These are phyloP conservation scores for Suhomyces yuchorum DNA, from an alignment of 1,139 yeast genomes.

Conservation along the genomic window DNA sequence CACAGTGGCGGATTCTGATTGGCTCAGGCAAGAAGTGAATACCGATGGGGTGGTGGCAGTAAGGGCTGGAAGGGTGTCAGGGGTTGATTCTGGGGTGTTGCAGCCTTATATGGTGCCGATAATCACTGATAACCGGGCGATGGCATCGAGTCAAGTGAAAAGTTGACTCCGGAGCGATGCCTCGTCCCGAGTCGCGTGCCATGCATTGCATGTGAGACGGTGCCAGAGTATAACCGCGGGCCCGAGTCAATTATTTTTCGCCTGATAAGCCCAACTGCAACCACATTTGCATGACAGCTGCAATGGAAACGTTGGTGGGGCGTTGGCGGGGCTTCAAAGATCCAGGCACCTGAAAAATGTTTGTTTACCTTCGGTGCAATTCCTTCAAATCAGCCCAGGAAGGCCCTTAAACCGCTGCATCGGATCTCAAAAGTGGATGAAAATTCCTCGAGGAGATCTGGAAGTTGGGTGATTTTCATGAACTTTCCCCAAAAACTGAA, in stretches of 20 bases:
- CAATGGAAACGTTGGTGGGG: not conserved
- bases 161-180: slow-evolving; percentile 5
- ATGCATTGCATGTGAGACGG: not conserved
- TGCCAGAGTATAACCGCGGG: not conserved
- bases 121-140: not conserved
- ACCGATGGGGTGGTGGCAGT: not conserved
- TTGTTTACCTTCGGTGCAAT: too few species aligned
- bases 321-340: not conserved
- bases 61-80: not conserved
- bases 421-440: too few species aligned
- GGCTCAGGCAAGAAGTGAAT: slow-evolving; percentile 1
- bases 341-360: not conserved
- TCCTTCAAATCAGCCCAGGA: too few species aligned
- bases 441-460: too few species aligned
- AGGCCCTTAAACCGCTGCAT: too few species aligned
- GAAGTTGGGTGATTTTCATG: too few species aligned
- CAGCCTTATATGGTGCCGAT: not conserved
- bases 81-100: not conserved
- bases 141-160: not conserved
- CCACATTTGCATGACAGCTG: not conserved
- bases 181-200: slow-evolving; percentile 1
- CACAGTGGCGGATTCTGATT: slow-evolving; percentile 7
- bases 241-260: not conserved
- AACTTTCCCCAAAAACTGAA: too few species aligned
- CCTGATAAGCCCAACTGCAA: not conserved